These are phyloP conservation scores for Pichia membranifaciens DNA, from an alignment of 805 yeast genomes.

Conservation along the genomic window DNA sequence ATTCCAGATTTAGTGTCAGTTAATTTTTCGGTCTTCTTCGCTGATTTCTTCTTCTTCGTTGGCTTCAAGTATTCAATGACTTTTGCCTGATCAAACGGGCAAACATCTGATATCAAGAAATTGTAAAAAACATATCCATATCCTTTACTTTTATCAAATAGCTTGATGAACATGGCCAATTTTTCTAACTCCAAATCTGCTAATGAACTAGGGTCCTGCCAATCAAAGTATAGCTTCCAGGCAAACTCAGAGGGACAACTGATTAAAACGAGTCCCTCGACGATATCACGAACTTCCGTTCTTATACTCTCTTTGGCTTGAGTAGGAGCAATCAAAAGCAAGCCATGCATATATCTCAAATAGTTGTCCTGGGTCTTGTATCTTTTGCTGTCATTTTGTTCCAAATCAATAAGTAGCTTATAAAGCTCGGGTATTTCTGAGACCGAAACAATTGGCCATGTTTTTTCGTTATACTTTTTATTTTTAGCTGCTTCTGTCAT, in stretches of 20 bases:
- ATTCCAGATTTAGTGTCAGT: slow-evolving; percentile 10
- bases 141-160: slow-evolving; percentile 52
- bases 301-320: slow-evolving; percentile 35
- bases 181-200: slow-evolving; percentile 41
- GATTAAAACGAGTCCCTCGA: slow-evolving; percentile 68
- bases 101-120: slow-evolving; percentile 60
- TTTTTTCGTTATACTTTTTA: slow-evolving; percentile 31
- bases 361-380: slow-evolving; percentile 52
- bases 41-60: slow-evolving; percentile 12
- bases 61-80: slow-evolving; percentile 21
- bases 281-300: slow-evolving; percentile 45
- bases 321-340: slow-evolving; percentile 48
- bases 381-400: slow-evolving; percentile 56
- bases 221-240: slow-evolving; percentile 71
- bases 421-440: slow-evolving; percentile 53
- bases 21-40: too few species aligned
- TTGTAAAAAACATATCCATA: slow-evolving; percentile 55
- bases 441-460: slow-evolving; percentile 43
- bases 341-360: slow-evolving; percentile 50
- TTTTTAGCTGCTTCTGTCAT: slow-evolving; percentile 32
- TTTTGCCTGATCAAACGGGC: slow-evolving; percentile 44
- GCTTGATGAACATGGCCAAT: slow-evolving; percentile 45
- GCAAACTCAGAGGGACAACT: slow-evolving; percentile 55
- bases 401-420: slow-evolving; percentile 48
- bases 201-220: slow-evolving; percentile 53